Evolutionary conservation across 148 eudicot species (phyloP).

Genomic region (Rheum nobile): DNA sequence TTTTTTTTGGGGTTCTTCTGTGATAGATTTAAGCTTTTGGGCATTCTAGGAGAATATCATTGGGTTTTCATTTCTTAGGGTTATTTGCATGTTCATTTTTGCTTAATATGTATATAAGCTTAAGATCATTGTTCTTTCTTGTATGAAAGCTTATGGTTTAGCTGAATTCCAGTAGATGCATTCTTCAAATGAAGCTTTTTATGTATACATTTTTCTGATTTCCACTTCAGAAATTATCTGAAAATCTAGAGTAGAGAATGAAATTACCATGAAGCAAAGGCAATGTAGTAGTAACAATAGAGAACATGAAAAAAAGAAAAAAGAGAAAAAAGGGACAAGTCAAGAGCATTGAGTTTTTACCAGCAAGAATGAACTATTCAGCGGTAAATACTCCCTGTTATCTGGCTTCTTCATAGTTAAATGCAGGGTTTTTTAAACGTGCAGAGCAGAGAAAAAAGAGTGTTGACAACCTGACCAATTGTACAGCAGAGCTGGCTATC

Average conservation of each 20-base stretch:
- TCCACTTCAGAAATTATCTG: background rate
- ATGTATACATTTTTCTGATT: background rate
- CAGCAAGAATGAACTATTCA: background rate
- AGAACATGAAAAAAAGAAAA: background rate
- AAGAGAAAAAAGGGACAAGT: background rate
- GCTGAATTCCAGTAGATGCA: background rate
- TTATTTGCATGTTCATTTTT: conserved; percentile 1
- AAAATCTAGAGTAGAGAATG: background rate
- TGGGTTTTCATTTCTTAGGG: conserved; percentile 2
- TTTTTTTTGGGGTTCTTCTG: background rate
- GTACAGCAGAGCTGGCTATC: conserved; percentile 3
- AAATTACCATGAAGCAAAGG: background rate
- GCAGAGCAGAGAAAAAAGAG: background rate
- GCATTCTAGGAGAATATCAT: background rate
- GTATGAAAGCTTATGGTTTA: background rate
- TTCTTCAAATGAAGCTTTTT: background rate
- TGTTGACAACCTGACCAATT: conserved; percentile 5
- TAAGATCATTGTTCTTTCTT: background rate
- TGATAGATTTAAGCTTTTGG: background rate
- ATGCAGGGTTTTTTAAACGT: conserved; percentile 2
- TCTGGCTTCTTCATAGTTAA: background rate
- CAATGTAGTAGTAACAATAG: background rate
- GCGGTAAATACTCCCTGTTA: background rate
- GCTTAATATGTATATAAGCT: background rate
- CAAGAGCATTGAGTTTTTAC: background rate